A percentile compares a stretch with the other conserved stretches of the same genome.
These are phyloP conservation scores for Ceratocystiopsis sp. DNA, from an alignment of 2,329 filamentous ascomycete genomes.

Conservation along the genomic window DNA sequence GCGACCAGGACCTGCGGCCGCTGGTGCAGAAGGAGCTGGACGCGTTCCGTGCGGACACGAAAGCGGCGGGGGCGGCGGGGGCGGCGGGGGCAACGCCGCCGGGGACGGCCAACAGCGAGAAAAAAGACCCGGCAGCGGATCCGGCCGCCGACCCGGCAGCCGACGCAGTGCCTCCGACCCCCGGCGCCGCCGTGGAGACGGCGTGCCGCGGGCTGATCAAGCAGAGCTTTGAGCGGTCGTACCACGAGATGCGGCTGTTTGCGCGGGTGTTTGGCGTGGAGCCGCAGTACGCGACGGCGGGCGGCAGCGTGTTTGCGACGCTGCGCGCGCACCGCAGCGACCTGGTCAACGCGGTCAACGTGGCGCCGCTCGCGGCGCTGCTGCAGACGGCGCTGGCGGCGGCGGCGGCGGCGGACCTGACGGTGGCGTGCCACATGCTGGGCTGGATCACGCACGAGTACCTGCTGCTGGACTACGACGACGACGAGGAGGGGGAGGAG, in stretches of 20 bases:
- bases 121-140: too few species aligned
- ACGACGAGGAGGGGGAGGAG: slow-evolving; percentile 19
- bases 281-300: slow-evolving; percentile 31
- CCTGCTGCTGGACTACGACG: slow-evolving; percentile 36
- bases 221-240: slow-evolving; percentile 40
- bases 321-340: slow-evolving; percentile 32
- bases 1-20: slow-evolving; percentile 35
- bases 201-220: slow-evolving; percentile 41
- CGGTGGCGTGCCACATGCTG: slow-evolving; percentile 35
- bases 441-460: slow-evolving; percentile 44
- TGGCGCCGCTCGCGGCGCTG: slow-evolving; percentile 32
- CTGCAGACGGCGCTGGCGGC: slow-evolving; percentile 31
- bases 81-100: too few species aligned
- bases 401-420: slow-evolving; percentile 22
- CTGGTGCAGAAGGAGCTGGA: slow-evolving; percentile 37
- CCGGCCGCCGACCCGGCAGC: too few species aligned
- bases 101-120: too few species aligned
- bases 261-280: slow-evolving; percentile 38
- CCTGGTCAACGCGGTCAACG: slow-evolving; percentile 35
- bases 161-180: too few species aligned
- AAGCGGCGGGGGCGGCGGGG: slow-evolving; percentile 8
- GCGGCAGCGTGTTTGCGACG: slow-evolving; percentile 31
- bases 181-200: slow-evolving; percentile 23
- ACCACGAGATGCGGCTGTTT: slow-evolving; percentile 36
- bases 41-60: slow-evolving; percentile 34